Base-by-base conservation (phyloP, 164 flowering plant genomes). In the Hamamelis virginiana region DNA sequence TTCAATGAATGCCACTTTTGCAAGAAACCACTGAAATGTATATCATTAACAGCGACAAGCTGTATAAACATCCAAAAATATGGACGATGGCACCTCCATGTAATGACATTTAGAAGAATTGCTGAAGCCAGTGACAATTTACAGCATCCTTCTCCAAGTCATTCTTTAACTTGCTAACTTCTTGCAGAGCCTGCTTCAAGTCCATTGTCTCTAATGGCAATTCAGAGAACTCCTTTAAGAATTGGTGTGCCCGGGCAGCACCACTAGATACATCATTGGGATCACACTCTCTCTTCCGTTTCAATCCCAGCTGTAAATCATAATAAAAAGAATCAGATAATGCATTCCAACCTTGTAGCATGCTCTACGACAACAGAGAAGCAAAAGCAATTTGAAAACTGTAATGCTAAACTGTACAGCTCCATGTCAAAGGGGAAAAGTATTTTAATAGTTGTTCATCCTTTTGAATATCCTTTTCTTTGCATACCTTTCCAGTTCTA, bases 201-300 rank as follows among this genome's bases (percentile, higher is more conserved):
- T 90, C 91, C 91, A 89, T 89, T 68, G 76, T 74, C 45, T 91
- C 97, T 26, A 95, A 73, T 67, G 97, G 96, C 77, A 96, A 71
- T 70, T 84, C 86, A 41, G 97, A 67, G 58, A 96, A 93, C 15
- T 87, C 93, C 71, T 85, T 81, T 74, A 95, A 72, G 76, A 95
- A 91, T 59, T 74, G 75, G 58, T 81, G 89, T 62, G 99, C 98
- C 62, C 91, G 80, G 18, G 91, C 83, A 47, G 85, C 86, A 73
- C 98, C 98, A 77, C 70, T 78, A 1, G 88, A 81, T 69, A 83
- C 77, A 57, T 89, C 96, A 63, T 86, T 89, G n/a, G 86, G 71
- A 66, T 81, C 85, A 73, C 25, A 76, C 18, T 65, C 87, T 66
- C 91, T 80, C 78, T 91, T 90, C 38, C 97, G 80, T 65, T 95